Evolutionary conservation across 495 filamentous ascomycete species (phyloP).

Genomic region (Lineolata rhizophorae): DNA sequence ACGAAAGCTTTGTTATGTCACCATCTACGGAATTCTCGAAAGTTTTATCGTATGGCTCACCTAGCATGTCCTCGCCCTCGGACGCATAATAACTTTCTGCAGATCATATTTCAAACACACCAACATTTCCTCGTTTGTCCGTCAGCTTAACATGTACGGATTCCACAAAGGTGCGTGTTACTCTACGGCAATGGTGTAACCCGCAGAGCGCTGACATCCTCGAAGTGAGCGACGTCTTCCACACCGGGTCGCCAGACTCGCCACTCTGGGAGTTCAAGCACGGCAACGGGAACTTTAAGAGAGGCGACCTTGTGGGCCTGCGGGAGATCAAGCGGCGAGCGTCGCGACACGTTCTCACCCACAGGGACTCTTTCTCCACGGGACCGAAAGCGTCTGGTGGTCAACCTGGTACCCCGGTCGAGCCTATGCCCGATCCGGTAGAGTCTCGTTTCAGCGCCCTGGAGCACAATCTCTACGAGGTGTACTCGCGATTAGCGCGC

Average conservation of each 20-base stretch:
- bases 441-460: conserved; percentile 56
- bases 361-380: conserved; percentile 72
- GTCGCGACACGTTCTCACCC: conserved; percentile 86
- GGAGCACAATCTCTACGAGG: conserved; percentile 66
- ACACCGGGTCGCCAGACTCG: conserved; percentile 86
- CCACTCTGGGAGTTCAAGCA: conserved; percentile 98
- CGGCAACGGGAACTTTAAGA: conserved; percentile 90
- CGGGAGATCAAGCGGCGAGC: conserved; percentile 92
- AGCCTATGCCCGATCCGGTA: conserved; percentile 53
- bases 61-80: background rate
- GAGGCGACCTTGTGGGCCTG: conserved; percentile 76
- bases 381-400: conserved; percentile 45
- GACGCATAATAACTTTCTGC: conserved; percentile 19
- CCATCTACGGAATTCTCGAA: conserved; percentile 95
- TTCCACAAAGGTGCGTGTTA: conserved; percentile 77
- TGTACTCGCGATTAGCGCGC: conserved; percentile 50
- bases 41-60: conserved; percentile 62
- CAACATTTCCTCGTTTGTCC: conserved; percentile 94
- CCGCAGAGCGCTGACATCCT: background rate
- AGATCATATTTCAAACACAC: conserved; percentile 94
- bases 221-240: conserved; percentile 93
- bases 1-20: conserved; percentile 97
- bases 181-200: background rate
- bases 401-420: conserved; percentile 65
- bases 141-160: conserved; percentile 97